These are phyloP conservation scores for Cladophialophora carrionii DNA, from an alignment of 2,329 filamentous ascomycete genomes.

Conservation along the genomic window DNA sequence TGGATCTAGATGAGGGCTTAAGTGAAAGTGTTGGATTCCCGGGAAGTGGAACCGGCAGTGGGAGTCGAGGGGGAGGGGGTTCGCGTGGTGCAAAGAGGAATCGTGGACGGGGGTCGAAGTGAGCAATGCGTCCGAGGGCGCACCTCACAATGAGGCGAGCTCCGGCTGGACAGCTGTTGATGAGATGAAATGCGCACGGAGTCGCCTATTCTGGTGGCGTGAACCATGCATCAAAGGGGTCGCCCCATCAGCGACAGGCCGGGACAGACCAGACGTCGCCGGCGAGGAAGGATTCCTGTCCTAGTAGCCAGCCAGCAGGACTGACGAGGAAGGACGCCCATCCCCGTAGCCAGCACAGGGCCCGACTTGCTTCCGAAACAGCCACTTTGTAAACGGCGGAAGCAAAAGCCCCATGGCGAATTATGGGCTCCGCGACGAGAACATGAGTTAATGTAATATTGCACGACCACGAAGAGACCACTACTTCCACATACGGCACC, in stretches of 20 bases:
- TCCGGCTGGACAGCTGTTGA: background rate
- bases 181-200: background rate
- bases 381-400: background rate
- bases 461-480: background rate
- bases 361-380: background rate
- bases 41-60: background rate
- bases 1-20: conserved; percentile 41
- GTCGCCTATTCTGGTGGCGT: background rate
- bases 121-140: background rate
- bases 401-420: background rate
- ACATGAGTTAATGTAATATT: background rate
- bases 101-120: conserved; percentile 33
- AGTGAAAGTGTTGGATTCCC: conserved; percentile 25
- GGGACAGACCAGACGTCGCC: background rate
- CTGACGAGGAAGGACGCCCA: background rate
- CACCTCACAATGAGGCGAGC: background rate
- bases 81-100: conserved; percentile 37
- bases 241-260: background rate
- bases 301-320: background rate
- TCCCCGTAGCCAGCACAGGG: no score
- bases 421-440: background rate
- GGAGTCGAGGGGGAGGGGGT: conserved; percentile 16
- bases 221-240: background rate
- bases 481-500: background rate
- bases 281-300: background rate